Base-by-base conservation (phyloP, 805 yeast genomes). In the Ogataea dorogensis region DNA sequence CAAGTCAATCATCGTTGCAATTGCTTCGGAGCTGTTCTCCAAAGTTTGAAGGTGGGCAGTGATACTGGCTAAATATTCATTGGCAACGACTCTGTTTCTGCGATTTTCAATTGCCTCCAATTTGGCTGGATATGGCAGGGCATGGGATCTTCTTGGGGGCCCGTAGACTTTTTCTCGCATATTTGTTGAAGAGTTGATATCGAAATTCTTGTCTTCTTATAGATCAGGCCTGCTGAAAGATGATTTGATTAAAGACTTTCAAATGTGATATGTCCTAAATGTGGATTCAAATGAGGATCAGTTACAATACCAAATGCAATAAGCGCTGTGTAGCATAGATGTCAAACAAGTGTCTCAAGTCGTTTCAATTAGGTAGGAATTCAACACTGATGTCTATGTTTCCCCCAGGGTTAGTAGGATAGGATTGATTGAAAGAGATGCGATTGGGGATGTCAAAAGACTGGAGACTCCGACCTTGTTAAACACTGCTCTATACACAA, bases 1-100 rank as follows among this genome's bases (percentile, higher is more conserved):
- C 47, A 85, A 82, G 40, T 77, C 80, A 50, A 88, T 84, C 61
- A 87, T 61, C 10, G 58, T 53, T 2, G 77, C 71, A 44, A 72
- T 71, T 22, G 71, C 64, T 17, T 52, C 46, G 24, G 64, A 62
- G 24, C 50, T 47, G 4, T 61, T 40, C 46, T 75, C 80, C 20
- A 71, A 53, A 11, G 40, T 52, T 12, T 75, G 56, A 42, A 65
- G 47, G 46, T 70, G 68, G 23, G 49, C 45, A 7, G 60, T 58
- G 28, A 71, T 62, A 13, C 70, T 68, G 5, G 49, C 34, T 14
- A 58, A 36, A 49, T 75, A 75, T 46, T 75, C 81, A 17, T 57
- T 50, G 7, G 59, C 54, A 29, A 72, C 58, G 32, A 57, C 58
- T 29, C 60, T 61, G 51, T 75, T 73, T 27, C 70, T 65, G 42